Conservation (phyloP, 768 basidiomycete species). For the Pisolithus microcarpus region DNA sequence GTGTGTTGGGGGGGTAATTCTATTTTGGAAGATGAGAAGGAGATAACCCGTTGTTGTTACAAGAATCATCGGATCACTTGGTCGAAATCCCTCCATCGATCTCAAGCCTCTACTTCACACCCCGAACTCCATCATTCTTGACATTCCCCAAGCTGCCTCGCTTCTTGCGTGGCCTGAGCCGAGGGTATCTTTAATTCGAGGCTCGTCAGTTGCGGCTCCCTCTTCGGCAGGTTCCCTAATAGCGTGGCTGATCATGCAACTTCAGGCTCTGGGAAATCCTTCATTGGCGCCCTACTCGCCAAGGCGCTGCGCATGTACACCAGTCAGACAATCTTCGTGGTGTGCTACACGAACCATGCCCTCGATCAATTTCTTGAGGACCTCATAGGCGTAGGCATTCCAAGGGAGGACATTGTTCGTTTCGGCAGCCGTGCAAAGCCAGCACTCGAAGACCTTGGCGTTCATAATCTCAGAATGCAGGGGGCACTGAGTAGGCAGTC, state of each 20-base stretch:
- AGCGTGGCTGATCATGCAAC: background rate
- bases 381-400: slow-evolving; percentile 54
- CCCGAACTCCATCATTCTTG: slow-evolving; percentile 39
- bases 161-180: slow-evolving; percentile 50
- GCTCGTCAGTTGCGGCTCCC: slow-evolving; percentile 52
- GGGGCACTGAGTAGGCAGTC: too few species aligned
- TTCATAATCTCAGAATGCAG: slow-evolving; percentile 34
- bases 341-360: too few species aligned
- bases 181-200: slow-evolving; percentile 56
- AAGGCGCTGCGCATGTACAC: too few species aligned
- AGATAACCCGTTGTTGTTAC: too few species aligned
- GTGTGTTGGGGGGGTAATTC: too few species aligned
- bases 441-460: slow-evolving; percentile 37
- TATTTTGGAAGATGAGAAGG: too few species aligned
- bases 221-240: background rate
- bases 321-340: too few species aligned
- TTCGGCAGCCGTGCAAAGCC: slow-evolving; percentile 50
- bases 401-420: slow-evolving; percentile 42
- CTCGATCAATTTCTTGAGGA: too few species aligned
- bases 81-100: slow-evolving; percentile 30
- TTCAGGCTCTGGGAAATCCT: slow-evolving; percentile 66
- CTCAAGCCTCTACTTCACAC: slow-evolving; percentile 34
- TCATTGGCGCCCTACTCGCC: too few species aligned
- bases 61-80: too few species aligned
- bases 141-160: slow-evolving; percentile 39